Conservation (phyloP, 176 grass and related monocot species). For the Oryza australiensis region DNA sequence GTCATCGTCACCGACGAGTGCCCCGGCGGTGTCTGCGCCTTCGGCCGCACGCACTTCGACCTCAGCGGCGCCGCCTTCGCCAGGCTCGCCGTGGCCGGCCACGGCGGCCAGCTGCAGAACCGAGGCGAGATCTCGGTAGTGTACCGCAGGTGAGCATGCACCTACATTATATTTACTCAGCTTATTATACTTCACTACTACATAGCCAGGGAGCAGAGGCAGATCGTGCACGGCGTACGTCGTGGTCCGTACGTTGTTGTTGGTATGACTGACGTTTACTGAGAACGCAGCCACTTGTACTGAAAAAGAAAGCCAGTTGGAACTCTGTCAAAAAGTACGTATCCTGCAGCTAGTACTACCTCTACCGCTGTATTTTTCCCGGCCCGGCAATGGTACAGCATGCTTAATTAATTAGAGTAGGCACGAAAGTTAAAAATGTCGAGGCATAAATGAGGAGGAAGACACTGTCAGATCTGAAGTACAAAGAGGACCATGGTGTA, state of each 20-base stretch:
- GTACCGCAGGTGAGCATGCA: constrained; percentile 55
- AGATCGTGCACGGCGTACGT: background rate
- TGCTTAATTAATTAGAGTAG: constrained; percentile 5
- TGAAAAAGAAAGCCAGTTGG: background rate
- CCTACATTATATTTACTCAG: background rate
- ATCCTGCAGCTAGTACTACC: background rate
- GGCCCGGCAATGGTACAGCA: background rate
- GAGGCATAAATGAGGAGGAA: background rate
- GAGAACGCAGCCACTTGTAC: background rate
- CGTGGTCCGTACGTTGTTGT: background rate
- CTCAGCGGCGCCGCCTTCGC: constrained; percentile 90
- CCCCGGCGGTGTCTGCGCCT: constrained; percentile 69
- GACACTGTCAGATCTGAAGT: constrained; percentile 27
- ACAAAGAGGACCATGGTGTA: constrained; percentile 25
- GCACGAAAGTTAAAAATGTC: constrained; percentile 13
- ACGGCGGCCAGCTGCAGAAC: constrained; percentile 58
- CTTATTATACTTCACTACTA: too few relatives aligned
- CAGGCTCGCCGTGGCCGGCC: constrained; percentile 66
- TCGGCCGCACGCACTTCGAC: constrained; percentile 81
- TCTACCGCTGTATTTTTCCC: background rate
- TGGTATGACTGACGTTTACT: constrained; percentile 21
- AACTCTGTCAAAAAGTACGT: constrained; percentile 9
- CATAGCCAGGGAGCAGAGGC: too few relatives aligned
- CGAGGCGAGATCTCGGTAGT: constrained; percentile 75
- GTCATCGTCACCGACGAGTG: constrained; percentile 96